Evolutionary conservation across 768 basidiomycete species (phyloP).

Genomic region (Panus rudis): DNA sequence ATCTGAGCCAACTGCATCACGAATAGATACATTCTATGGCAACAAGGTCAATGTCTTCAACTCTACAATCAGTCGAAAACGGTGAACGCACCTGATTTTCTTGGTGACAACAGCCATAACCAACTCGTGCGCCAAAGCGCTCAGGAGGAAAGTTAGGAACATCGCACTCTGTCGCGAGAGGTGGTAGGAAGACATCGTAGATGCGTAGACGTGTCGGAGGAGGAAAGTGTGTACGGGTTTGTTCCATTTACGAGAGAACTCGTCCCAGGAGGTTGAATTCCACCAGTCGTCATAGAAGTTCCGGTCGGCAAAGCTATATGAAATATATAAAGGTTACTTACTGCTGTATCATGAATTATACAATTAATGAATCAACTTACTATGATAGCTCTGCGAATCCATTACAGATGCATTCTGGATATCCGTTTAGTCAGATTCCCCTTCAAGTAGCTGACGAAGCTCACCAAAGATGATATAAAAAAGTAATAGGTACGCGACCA

Average conservation of each 20-base stretch:
- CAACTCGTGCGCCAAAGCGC: slow-evolving; percentile 86
- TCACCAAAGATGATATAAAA: slow-evolving; percentile 83
- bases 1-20: slow-evolving; percentile 71
- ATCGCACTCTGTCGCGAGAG: slow-evolving; percentile 78
- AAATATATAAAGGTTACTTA: slow-evolving; percentile 2
- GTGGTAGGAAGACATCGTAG: slow-evolving; percentile 70
- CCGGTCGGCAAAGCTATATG: slow-evolving; percentile 83
- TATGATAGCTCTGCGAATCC: slow-evolving; percentile 89
- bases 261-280: slow-evolving; percentile 97
- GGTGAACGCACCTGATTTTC: slow-evolving; percentile 61
- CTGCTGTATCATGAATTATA: neutral
- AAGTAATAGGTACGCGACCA: slow-evolving; percentile 83
- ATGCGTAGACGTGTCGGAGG: slow-evolving; percentile 91
- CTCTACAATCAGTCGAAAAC: neutral
- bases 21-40: neutral
- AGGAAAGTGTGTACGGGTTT: slow-evolving; percentile 93
- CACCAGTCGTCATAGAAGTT: slow-evolving; percentile 99
- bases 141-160: slow-evolving; percentile 87
- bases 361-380: slow-evolving; percentile 36
- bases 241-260: slow-evolving; percentile 98
- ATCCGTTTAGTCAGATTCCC: slow-evolving; percentile 6
- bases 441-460: slow-evolving; percentile 10
- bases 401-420: slow-evolving; percentile 89
- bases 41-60: neutral
- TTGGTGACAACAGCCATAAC: slow-evolving; percentile 95